Base-by-base conservation (phyloP, 257 asterid genomes). In the Ajuga chamaepitys region DNA sequence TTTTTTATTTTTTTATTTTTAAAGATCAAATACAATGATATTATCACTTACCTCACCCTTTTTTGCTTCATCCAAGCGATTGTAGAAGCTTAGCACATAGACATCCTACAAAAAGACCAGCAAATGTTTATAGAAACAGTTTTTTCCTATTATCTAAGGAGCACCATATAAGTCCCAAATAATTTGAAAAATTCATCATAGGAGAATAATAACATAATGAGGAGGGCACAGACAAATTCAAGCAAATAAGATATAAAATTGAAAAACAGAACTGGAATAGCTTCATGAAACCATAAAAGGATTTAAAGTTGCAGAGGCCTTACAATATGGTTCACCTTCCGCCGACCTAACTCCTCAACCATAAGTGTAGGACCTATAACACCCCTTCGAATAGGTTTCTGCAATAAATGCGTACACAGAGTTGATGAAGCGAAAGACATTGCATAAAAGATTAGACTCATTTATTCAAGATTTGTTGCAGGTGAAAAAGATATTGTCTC, bases 341-440 rank as follows among this genome's bases (percentile, higher is more conserved):
- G 87, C 18, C 88, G 89, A 35, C 99, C 99, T 47, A 71, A 64
- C 74, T 91, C 99, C 79, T 90, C 98, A 76, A 94, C 91, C 95
- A 94, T 86, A 73, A 90, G 88, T 24, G 96, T 80, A 72, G 74
- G 87, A 59, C 97, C 91, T 42, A 88, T 75, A 59, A 62, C 90
- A 70, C 99, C 99, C 80, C 95, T 88, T 71, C 95, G 86, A 41
- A 94, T 88, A 45, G 98, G 98, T 81, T 88, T 90, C 99, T 94
- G 89, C 80, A 81, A 64, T 12, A 68, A 68, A 58, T 13, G 54
- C 13, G 64, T 20, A 47, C 11, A 9, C 37, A 41, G 42, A 41
- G 45, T 68, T 62, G 58, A 58, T 11, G 48, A 58, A 61, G 14
- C 22, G 34, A 67, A 57, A 70, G 1, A 58, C 18, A 7, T n/a